Evolutionary conservation across 768 basidiomycete genomes (phyloP).

Genomic region (Boletales sp.): DNA sequence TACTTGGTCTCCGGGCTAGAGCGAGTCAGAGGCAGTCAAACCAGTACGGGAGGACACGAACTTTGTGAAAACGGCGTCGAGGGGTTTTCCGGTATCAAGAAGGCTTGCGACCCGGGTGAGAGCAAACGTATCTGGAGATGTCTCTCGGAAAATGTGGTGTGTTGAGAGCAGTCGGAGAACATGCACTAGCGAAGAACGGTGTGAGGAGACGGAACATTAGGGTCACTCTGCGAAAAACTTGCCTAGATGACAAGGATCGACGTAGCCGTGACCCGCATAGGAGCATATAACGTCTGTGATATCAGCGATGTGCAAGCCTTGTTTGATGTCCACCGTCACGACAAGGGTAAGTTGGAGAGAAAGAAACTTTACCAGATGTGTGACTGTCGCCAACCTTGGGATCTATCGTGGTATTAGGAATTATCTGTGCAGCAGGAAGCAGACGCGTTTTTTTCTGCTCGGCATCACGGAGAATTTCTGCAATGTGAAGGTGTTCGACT

Average conservation of each 20-base stretch:
- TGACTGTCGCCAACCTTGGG: not conserved
- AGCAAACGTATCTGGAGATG: conserved; percentile 67
- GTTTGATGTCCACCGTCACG: conserved; percentile 7
- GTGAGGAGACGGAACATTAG: no score
- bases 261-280: conserved; percentile 14
- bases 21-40: conserved; percentile 1
- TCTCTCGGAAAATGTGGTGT: conserved; percentile 71
- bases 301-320: conserved; percentile 21
- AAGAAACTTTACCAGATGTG: not conserved
- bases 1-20: conserved; percentile 63
- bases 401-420: not conserved
- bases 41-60: conserved; percentile 21
- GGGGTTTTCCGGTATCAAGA: conserved; percentile 62
- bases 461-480: conserved; percentile 66
- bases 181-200: conserved; percentile 45
- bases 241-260: conserved; percentile 20
- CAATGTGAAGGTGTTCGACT: conserved; percentile 66
- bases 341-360: not conserved
- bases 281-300: conserved; percentile 21
- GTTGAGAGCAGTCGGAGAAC: conserved; percentile 74
- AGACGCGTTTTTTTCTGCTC: conserved; percentile 40
- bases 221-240: not conserved
- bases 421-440: conserved; percentile 37
- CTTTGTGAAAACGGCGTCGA: conserved; percentile 47
- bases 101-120: conserved; percentile 67